Base-by-base conservation (phyloP, 2,329 filamentous ascomycete species). In the Ophiognomonia clavigignenti-juglandacearum region DNA sequence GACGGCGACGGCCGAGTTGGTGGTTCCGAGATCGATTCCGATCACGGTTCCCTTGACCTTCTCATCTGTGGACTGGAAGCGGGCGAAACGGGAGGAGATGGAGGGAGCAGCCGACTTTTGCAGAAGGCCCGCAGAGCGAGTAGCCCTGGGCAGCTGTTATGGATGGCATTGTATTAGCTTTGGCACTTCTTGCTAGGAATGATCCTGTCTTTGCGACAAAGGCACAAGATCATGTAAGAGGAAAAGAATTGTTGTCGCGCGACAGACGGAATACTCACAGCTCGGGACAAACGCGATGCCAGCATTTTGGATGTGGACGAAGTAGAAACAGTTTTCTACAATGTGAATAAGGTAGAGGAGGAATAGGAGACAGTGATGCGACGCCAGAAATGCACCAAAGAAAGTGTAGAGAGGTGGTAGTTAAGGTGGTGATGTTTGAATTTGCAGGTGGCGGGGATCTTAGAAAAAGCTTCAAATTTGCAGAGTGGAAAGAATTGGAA, bases 1-100 rank as follows among this genome's bases (percentile, higher is more conserved):
- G 57, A 97, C 77, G 63, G 91, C 92, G 53, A 97, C 92, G 48
- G 92, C 92, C 52, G 92, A 96, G 82, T 97, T 97, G 62, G 92
- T 97, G 66, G 92, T 97, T 66, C 92, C 92, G 64, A 97, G 75
- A 80, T 97, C 92, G 68, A 97, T 96, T 85, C 93, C 93, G 64
- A 97, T 96, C 69, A 97, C 92, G 64, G 88, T 75, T 65, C 93
- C 93, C 75, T 92, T 88, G 53, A 97, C 88, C 82, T 96, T 96
- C 62, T 80, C 81, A 57, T 86, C 83, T 58, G 87, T 85, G 34
- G 83, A 86, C 69, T 86, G 85, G 74, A 86, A 89, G 62, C 86
- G 79, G 64, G 85, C 82, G 67, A 92, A 89, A 62, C 86, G 79
- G 64, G 85, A 82, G 67, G 92, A 88, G 61, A 82, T 81, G 56